Percentiles rank a stretch among this genome's conserved stretches.
These are phyloP conservation scores for Leptodontidium sp. DNA, from an alignment of 2,329 filamentous ascomycete genomes.

Conservation along the genomic window DNA sequence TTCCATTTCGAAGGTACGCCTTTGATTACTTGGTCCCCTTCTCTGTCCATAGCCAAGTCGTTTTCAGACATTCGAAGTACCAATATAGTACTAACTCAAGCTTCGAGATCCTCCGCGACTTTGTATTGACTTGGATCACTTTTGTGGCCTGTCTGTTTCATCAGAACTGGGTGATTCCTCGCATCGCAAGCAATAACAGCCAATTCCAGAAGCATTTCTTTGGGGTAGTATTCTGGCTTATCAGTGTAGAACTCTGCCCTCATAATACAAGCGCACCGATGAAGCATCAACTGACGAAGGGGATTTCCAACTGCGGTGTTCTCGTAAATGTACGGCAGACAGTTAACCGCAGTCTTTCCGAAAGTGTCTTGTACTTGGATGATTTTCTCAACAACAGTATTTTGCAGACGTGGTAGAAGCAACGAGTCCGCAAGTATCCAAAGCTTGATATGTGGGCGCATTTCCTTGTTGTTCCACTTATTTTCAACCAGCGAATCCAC, in stretches of 20 bases:
- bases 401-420: conserved; percentile 24
- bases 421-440: too few species aligned
- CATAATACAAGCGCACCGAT: neutral
- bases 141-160: too few species aligned
- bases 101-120: neutral
- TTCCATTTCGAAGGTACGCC: too few species aligned
- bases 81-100: neutral
- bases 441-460: too few species aligned
- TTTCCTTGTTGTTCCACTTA: too few species aligned
- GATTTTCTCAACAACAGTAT: conserved; percentile 18
- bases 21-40: neutral
- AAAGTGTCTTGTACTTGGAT: neutral
- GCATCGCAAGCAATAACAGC: neutral
- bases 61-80: too few species aligned
- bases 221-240: neutral
- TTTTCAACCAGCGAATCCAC: neutral
- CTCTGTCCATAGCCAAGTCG: too few species aligned
- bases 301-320: neutral
- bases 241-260: too few species aligned
- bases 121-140: neutral
- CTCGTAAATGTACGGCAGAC: neutral
- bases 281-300: neutral
- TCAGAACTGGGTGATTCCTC: neutral
- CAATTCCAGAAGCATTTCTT: conserved; percentile 14
- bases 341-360: neutral